Conservation (phyloP, 495 filamentous ascomycete species). For the Talaromyces proteolyticus region DNA sequence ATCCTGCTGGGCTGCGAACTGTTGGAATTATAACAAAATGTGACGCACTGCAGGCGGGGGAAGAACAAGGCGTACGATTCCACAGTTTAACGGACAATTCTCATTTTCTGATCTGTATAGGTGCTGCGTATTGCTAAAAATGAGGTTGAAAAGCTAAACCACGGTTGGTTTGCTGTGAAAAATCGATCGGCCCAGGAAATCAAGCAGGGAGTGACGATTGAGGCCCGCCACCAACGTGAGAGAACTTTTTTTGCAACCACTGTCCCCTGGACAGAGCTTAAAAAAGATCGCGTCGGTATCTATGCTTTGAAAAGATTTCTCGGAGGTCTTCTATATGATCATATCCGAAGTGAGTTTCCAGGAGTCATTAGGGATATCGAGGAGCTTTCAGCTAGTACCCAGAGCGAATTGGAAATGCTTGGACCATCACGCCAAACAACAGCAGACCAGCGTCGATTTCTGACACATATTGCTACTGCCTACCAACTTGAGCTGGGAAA, state of each 20-base stretch:
- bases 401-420: slow-evolving; percentile 18
- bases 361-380: slow-evolving; percentile 23
- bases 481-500: slow-evolving; percentile 22
- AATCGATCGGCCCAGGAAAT: slow-evolving; percentile 44
- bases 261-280: slow-evolving; percentile 30
- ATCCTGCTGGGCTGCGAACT: slow-evolving; percentile 39
- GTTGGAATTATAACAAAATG: slow-evolving; percentile 40
- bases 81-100: not conserved
- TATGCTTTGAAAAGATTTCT: slow-evolving; percentile 13
- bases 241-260: slow-evolving; percentile 26
- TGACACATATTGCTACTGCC: slow-evolving; percentile 21
- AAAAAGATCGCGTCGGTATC: slow-evolving; percentile 25
- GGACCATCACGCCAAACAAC: slow-evolving; percentile 21
- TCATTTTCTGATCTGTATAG: slow-evolving; percentile 4
- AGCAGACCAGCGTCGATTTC: slow-evolving; percentile 23
- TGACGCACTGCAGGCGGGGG: slow-evolving; percentile 29
- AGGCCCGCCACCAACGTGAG: slow-evolving; percentile 26
- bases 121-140: slow-evolving; percentile 23
- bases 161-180: slow-evolving; percentile 47
- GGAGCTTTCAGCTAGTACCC: slow-evolving; percentile 13
- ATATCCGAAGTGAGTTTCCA: slow-evolving; percentile 25
- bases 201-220: slow-evolving; percentile 14
- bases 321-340: slow-evolving; percentile 14
- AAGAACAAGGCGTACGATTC: slow-evolving; percentile 21
- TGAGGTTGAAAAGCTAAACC: slow-evolving; percentile 25